Conservation (phyloP, 1,284 basidiomycete species). For the Prillingera fragicola region DNA sequence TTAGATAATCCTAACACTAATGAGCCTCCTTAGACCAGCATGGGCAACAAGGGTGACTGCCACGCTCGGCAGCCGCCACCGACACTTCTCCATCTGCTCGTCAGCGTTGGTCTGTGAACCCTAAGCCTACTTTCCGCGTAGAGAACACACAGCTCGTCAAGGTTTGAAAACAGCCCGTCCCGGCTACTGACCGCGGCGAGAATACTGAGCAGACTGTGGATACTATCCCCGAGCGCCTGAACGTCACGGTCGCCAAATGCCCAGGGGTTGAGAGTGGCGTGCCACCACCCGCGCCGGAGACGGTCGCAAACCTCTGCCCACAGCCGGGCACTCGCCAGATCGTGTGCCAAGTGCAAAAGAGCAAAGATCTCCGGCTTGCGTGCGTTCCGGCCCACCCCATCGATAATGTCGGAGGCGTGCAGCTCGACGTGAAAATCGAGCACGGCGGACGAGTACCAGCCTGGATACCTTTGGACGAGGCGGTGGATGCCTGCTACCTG, state of each 20-base stretch:
- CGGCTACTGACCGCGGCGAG: conserved; percentile 9
- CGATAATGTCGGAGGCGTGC: conserved; percentile 8
- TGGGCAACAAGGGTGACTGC: no score
- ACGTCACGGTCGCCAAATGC: conserved; percentile 7
- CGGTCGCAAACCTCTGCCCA: conserved; percentile 17
- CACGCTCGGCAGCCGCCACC: background rate
- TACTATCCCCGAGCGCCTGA: conserved; percentile 5
- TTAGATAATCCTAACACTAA: no score
- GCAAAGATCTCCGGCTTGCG: conserved; percentile 8
- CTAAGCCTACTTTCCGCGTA: conserved; percentile 10
- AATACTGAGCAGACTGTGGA: conserved; percentile 10
- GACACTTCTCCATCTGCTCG: background rate
- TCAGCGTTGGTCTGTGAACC: background rate
- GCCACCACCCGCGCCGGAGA: conserved; percentile 10
- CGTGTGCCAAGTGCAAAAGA: conserved; percentile 14
- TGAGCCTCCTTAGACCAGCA: no score
- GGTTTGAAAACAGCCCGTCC: conserved; percentile 5
- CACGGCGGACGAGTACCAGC: conserved; percentile 16
- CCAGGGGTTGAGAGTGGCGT: conserved; percentile 14
- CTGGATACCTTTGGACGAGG: conserved; percentile 14
- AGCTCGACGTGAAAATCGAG: conserved; percentile 22
- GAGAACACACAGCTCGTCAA: conserved; percentile 14
- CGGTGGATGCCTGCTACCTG: conserved; percentile 16
- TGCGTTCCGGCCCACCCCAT: conserved; percentile 4
- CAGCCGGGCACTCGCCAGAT: conserved; percentile 4